phyloP scores from a whole-genome alignment of 2,329 filamentous ascomycete species.

The Plectosphaerella sp. region DNA sequence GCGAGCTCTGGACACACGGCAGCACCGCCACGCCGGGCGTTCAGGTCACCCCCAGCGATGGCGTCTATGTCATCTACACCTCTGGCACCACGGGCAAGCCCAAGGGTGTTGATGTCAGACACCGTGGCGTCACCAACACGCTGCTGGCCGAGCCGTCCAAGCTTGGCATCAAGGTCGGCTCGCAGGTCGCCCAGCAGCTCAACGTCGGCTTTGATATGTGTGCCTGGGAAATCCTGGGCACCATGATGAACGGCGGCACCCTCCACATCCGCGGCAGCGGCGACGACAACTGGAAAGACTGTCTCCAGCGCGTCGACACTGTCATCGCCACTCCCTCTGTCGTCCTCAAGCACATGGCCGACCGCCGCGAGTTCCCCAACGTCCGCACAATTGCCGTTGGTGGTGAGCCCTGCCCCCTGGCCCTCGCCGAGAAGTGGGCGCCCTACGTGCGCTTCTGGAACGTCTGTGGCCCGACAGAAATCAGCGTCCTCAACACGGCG shows the following conservation, averaged over 20 bases:
- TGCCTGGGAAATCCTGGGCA: constrained; percentile 55
- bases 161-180: constrained; percentile 44
- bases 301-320: constrained; percentile 12
- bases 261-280: constrained; percentile 14
- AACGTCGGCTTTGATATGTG: constrained; percentile 60
- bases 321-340: constrained; percentile 14
- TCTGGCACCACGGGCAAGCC: constrained; percentile 54
- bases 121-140: constrained; percentile 22
- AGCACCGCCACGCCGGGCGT: constrained; percentile 11
- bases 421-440: constrained; percentile 53
- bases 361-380: constrained; percentile 10
- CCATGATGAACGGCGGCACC: constrained; percentile 13
- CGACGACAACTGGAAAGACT: constrained; percentile 11
- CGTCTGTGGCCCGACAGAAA: constrained; percentile 56
- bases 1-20: constrained; percentile 8
- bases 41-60: constrained; percentile 27
- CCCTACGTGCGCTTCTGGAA: constrained; percentile 45
- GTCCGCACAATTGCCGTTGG: constrained; percentile 12
- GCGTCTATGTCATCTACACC: constrained; percentile 49
- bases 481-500: constrained; percentile 52
- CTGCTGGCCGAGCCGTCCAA: constrained; percentile 16
- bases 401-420: constrained; percentile 11
- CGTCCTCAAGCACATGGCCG: constrained; percentile 13
- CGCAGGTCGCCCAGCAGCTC: constrained; percentile 49
- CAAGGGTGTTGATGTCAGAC: constrained; percentile 55